Percentiles rank a stretch among this genome's conserved stretches.
phyloP scores from a whole-genome alignment of 169 alveolate genomes.

The Theileria sp. region DNA sequence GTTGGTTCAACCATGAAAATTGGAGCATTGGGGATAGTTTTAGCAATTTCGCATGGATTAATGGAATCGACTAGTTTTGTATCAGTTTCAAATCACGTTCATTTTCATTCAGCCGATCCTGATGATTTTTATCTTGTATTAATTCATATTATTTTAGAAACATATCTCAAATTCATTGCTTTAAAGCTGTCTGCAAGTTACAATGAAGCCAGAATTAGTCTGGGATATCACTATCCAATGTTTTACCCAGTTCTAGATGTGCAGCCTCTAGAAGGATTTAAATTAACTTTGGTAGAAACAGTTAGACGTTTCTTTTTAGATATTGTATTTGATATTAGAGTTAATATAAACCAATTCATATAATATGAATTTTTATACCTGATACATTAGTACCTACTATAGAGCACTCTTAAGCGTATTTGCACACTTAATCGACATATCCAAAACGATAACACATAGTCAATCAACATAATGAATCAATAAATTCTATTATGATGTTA shows the following conservation, averaged over 20 bases:
- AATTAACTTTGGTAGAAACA: background rate
- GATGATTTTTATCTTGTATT: background rate
- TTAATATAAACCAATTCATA: background rate
- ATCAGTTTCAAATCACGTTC: background rate
- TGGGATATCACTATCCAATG: background rate
- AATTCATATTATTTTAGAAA: background rate
- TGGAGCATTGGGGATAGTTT: background rate
- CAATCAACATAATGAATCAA: background rate
- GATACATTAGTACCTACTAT: background rate
- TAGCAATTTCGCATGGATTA: background rate
- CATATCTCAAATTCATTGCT: background rate
- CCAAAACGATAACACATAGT: background rate
- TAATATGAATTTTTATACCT: no score
- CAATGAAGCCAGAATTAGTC: constrained; percentile 2
- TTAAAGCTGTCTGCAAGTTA: background rate
- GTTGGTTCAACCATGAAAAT: background rate
- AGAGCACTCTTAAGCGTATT: background rate
- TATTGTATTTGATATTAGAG: background rate
- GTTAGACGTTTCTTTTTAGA: background rate
- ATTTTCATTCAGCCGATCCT: background rate
- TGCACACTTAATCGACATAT: background rate
- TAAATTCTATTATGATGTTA: background rate
- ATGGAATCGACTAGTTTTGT: background rate
- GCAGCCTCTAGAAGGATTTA: background rate
- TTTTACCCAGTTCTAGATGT: background rate